Conservation (phyloP, 768 basidiomycete genomes). For the Phaffia tasmanica region DNA sequence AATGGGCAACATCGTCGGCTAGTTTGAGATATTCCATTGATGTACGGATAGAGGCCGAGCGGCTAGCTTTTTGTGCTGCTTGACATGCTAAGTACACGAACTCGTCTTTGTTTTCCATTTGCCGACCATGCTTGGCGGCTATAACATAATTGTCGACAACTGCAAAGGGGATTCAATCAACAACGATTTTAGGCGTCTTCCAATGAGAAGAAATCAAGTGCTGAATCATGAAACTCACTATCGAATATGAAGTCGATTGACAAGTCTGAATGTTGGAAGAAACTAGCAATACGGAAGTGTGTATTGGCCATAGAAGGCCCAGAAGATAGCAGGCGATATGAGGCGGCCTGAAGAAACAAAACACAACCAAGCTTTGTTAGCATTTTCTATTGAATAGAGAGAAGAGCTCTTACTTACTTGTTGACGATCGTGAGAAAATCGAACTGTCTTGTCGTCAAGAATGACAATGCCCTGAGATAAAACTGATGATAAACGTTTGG, state of each 20-base stretch:
- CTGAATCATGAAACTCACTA: not conserved
- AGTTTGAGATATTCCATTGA: conserved; percentile 6
- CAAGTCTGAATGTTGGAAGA: not conserved
- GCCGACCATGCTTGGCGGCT: not conserved
- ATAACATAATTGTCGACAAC: conserved; percentile 3
- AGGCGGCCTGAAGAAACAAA: too few species aligned
- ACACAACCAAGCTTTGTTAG: too few species aligned
- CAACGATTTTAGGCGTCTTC: too few species aligned
- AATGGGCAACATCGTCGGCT: not conserved
- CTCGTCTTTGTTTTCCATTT: not conserved
- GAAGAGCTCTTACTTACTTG: not conserved
- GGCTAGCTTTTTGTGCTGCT: conserved; percentile 6
- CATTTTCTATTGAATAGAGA: not conserved
- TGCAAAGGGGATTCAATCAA: not conserved
- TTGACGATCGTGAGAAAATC: conserved; percentile 20
- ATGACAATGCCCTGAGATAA: not conserved
- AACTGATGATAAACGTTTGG: too few species aligned
- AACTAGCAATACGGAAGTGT: conserved; percentile 4
- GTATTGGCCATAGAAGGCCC: not conserved
- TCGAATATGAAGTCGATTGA: conserved; percentile 1
- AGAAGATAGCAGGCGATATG: too few species aligned
- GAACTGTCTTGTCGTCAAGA: not conserved
- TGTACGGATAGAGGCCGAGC: conserved; percentile 7
- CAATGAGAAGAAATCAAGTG: not conserved
- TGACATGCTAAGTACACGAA: not conserved